Evolutionary conservation across 495 filamentous ascomycete genomes (phyloP).

Genomic region (Halenospora varia): DNA sequence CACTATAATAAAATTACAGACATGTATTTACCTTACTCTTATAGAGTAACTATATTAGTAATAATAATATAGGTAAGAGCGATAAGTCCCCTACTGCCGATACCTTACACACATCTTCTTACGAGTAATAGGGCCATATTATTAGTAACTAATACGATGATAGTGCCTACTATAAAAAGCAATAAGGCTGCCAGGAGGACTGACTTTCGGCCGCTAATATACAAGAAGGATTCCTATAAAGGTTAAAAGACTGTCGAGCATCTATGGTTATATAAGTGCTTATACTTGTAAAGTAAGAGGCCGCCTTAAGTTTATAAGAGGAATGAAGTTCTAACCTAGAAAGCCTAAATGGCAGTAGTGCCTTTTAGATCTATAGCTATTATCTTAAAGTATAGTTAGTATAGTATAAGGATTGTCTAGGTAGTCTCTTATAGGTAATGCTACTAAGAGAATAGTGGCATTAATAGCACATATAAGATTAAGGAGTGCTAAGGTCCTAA

Average conservation of each 20-base stretch:
- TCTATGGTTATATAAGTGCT: slow-evolving; percentile 37
- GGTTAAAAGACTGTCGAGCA: slow-evolving; percentile 45
- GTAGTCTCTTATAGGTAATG: slow-evolving; percentile 3
- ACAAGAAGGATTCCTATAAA: slow-evolving; percentile 41
- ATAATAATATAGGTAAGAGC: slow-evolving; percentile 59
- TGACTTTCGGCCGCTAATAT: slow-evolving; percentile 44
- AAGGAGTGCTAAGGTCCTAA: slow-evolving; percentile 39
- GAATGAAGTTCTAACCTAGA: neutral
- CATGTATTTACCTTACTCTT: slow-evolving; percentile 37
- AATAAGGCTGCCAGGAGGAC: slow-evolving; percentile 45
- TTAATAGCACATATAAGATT: slow-evolving; percentile 8
- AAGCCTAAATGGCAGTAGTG: slow-evolving; percentile 51
- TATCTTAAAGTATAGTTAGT: neutral
- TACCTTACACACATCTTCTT: slow-evolving; percentile 40
- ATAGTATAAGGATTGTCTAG: neutral
- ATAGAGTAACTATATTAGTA: slow-evolving; percentile 55
- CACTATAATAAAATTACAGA: slow-evolving; percentile 40
- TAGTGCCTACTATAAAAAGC: slow-evolving; percentile 52
- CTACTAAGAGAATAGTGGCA: slow-evolving; percentile 5
- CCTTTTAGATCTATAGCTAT: slow-evolving; percentile 36
- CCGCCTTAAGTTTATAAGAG: slow-evolving; percentile 34
- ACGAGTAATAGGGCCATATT: slow-evolving; percentile 54
- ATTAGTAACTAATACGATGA: slow-evolving; percentile 54
- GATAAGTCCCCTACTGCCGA: slow-evolving; percentile 64
- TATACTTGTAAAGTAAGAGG: slow-evolving; percentile 45